A percentile compares a stretch with the other conserved stretches of the same genome.
These are phyloP conservation scores for Sugiyamaella marilandica DNA, from an alignment of 805 yeast genomes.

Conservation along the genomic window DNA sequence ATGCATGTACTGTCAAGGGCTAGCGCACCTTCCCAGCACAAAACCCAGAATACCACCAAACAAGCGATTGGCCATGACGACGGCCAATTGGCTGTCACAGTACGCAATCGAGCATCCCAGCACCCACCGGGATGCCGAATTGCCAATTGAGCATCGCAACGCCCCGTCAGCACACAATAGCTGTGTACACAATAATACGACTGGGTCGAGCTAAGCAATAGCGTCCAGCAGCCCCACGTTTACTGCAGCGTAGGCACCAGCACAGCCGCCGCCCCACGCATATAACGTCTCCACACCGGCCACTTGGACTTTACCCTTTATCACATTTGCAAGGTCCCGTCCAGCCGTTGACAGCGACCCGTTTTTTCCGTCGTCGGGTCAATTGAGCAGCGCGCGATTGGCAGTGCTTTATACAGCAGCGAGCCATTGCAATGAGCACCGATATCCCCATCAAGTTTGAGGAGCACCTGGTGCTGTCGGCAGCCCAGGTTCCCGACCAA, in stretches of 20 bases:
- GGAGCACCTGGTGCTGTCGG: conserved; percentile 84
- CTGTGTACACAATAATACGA: too few relatives aligned
- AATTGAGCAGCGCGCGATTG: background rate
- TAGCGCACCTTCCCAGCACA: too few relatives aligned
- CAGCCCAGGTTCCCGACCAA: conserved; percentile 77
- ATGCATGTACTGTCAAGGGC: too few relatives aligned
- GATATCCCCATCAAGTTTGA: conserved; percentile 88
- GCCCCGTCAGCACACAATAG: too few relatives aligned
- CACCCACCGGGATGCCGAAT: too few relatives aligned
- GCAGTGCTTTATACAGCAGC: background rate
- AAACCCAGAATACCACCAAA: too few relatives aligned
- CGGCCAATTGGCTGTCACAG: too few relatives aligned
- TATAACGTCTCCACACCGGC: background rate
- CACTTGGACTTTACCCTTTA: background rate
- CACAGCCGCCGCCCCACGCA: background rate
- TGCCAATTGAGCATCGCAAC: too few relatives aligned
- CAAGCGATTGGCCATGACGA: too few relatives aligned
- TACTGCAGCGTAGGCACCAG: background rate
- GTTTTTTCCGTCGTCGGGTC: background rate
- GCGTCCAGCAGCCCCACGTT: background rate
- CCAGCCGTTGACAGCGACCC: too few relatives aligned
- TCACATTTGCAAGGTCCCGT: background rate
- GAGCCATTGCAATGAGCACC: background rate
- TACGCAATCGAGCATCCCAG: too few relatives aligned
- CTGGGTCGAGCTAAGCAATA: too few relatives aligned